phyloP scores from a whole-genome alignment of 75 land plant genomes.

The Azolla pinnata region DNA sequence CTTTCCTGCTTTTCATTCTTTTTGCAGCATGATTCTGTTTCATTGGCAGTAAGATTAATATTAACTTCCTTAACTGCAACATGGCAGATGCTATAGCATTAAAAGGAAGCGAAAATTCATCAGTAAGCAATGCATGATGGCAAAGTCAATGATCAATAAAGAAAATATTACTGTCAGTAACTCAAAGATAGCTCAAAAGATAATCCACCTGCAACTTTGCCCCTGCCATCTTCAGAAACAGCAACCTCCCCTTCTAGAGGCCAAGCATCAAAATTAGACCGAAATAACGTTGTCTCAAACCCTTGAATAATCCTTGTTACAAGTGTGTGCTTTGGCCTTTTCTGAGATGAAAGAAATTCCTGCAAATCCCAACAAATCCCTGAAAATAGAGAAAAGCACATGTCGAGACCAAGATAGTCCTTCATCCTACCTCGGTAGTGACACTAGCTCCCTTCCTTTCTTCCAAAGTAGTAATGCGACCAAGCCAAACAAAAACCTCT shows the following conservation, averaged over 20 bases:
- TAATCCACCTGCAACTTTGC: constrained; percentile 91
- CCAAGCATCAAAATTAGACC: constrained; percentile 86
- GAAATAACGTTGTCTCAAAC: constrained; percentile 72
- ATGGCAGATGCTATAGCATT: too few relatives aligned
- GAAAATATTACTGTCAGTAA: too few relatives aligned
- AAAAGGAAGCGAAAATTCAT: too few relatives aligned
- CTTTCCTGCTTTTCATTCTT: too few relatives aligned
- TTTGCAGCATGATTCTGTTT: too few relatives aligned
- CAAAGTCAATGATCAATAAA: too few relatives aligned
- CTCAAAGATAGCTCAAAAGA: background rate
- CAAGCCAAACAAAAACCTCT: constrained; percentile 85
- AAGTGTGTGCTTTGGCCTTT: constrained; percentile 58
- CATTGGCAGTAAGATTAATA: too few relatives aligned
- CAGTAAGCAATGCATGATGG: too few relatives aligned
- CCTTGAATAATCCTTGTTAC: constrained; percentile 88
- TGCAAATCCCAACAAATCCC: constrained; percentile 10
- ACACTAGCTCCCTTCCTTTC: constrained; percentile 75
- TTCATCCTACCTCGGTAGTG: constrained; percentile 59
- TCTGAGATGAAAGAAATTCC: constrained; percentile 55
- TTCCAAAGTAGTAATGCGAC: constrained; percentile 74
- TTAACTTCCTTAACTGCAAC: too few relatives aligned
- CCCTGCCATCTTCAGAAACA: constrained; percentile 86
- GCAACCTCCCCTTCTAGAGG: constrained; percentile 43
- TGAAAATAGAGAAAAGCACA: background rate
- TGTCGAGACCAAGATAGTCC: background rate